Evolutionary conservation across 805 yeast genomes (phyloP).

Genomic region (Phaffomyces opuntiae): DNA sequence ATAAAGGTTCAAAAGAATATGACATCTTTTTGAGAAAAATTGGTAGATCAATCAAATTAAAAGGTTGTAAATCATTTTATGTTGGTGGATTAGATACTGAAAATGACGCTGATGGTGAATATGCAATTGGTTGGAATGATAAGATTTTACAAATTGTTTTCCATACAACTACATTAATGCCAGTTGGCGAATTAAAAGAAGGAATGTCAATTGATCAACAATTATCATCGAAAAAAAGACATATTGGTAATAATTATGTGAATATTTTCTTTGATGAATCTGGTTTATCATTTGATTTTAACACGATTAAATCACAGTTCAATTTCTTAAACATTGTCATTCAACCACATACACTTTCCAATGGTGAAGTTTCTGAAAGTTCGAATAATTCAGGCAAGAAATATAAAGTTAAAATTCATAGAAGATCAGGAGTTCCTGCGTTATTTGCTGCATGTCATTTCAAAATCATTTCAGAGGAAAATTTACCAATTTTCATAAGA

Average conservation of each 20-base stretch:
- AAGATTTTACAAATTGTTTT: conserved; percentile 65
- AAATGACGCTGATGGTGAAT: conserved; percentile 67
- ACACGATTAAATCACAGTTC: conserved; percentile 68
- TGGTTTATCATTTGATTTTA: conserved; percentile 58
- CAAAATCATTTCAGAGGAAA: conserved; percentile 56
- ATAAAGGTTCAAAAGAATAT: conserved; percentile 57
- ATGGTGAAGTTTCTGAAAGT: conserved; percentile 7
- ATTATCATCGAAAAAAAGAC: conserved; percentile 62
- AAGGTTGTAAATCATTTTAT: conserved; percentile 44
- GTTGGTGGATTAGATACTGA: conserved; percentile 78
- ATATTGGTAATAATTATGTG: conserved; percentile 81
- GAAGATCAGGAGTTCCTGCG: conserved; percentile 69
- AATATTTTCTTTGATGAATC: conserved; percentile 79
- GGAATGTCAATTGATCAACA: conserved; percentile 30
- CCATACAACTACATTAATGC: conserved; percentile 83
- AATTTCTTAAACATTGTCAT: conserved; percentile 77
- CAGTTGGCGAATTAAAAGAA: conserved; percentile 27
- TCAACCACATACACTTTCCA: conserved; percentile 44
- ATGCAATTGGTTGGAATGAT: conserved; percentile 65
- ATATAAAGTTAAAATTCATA: conserved; percentile 57
- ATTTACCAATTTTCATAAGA: conserved; percentile 58
- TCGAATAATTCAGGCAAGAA: conserved; percentile 25
- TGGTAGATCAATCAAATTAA: conserved; percentile 55
- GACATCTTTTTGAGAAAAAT: conserved; percentile 49
- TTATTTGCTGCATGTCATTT: conserved; percentile 70